Conservation (phyloP, 148 eudicot species). For the Selenicereus undatus region DNA sequence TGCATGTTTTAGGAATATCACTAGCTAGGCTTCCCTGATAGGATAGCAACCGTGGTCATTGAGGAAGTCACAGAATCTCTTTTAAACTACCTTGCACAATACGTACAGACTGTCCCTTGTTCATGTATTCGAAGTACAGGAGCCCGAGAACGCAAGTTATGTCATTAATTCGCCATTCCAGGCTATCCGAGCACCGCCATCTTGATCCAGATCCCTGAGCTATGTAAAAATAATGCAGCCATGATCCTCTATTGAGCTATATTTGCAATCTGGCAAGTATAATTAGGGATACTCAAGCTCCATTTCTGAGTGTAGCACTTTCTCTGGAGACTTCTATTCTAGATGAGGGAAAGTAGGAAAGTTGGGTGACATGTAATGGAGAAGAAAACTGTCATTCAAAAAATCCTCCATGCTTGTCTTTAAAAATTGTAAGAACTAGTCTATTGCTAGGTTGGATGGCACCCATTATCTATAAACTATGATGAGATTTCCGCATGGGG, state of each 20-base stretch:
- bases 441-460: conserved; percentile 23
- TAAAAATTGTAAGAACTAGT: background rate
- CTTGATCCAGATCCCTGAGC: too few relatives aligned
- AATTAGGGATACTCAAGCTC: background rate
- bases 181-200: too few relatives aligned
- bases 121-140: too few relatives aligned
- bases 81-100: background rate
- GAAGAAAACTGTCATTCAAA: background rate
- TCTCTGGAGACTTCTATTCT: background rate
- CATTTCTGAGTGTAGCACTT: conserved; percentile 1
- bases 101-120: background rate
- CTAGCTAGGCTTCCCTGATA: too few relatives aligned
- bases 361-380: conserved; percentile 7
- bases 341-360: background rate
- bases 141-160: background rate
- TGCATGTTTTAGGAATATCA: background rate
- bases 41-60: background rate
- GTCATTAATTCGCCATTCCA: too few relatives aligned
- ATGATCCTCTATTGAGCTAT: background rate
- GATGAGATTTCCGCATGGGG: conserved; percentile 12
- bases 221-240: too few relatives aligned
- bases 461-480: conserved; percentile 23
- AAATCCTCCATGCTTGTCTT: background rate
- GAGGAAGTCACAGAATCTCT: too few relatives aligned
- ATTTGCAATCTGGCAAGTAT: background rate